Conservation (phyloP, 1,139 yeast species). For the Candida sp. region DNA sequence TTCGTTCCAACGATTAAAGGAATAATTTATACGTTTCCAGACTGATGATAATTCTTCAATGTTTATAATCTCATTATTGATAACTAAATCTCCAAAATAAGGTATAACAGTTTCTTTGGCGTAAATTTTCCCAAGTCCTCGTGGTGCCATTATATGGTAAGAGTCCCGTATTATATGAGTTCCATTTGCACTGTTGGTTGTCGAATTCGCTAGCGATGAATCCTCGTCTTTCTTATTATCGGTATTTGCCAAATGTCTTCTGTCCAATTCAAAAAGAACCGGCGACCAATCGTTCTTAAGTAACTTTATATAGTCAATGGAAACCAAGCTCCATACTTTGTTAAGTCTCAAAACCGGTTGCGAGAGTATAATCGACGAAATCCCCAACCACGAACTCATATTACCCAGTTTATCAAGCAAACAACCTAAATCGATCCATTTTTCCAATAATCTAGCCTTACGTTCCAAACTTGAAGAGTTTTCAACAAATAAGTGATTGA, state of each 20-base stretch:
- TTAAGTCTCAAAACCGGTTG: slow-evolving; percentile 75
- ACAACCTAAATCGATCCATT: slow-evolving; percentile 88
- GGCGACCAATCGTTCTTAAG: slow-evolving; percentile 92
- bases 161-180: slow-evolving; percentile 30
- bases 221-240: slow-evolving; percentile 11
- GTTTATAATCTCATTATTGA: slow-evolving; percentile 33
- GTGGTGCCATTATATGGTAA: slow-evolving; percentile 82
- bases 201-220: slow-evolving; percentile 12
- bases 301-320: slow-evolving; percentile 55
- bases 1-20: slow-evolving; percentile 80
- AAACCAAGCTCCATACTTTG: slow-evolving; percentile 74
- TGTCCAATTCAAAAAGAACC: slow-evolving; percentile 83
- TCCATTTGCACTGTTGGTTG: slow-evolving; percentile 7
- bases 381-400: slow-evolving; percentile 94
- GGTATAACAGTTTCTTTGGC: slow-evolving; percentile 83
- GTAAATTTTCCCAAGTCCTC: slow-evolving; percentile 77
- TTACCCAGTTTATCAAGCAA: slow-evolving; percentile 79
- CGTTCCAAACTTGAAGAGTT: slow-evolving; percentile 24
- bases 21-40: slow-evolving; percentile 66
- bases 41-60: slow-evolving; percentile 62
- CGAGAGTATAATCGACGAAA: slow-evolving; percentile 80
- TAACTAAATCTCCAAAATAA: slow-evolving; percentile 77
- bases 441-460: slow-evolving; percentile 67
- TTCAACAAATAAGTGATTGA: slow-evolving; percentile 66
- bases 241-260: slow-evolving; percentile 56